phyloP scores from a whole-genome alignment of 371 early-diverging fungal genomes.

The Funneliformis caledonium region DNA sequence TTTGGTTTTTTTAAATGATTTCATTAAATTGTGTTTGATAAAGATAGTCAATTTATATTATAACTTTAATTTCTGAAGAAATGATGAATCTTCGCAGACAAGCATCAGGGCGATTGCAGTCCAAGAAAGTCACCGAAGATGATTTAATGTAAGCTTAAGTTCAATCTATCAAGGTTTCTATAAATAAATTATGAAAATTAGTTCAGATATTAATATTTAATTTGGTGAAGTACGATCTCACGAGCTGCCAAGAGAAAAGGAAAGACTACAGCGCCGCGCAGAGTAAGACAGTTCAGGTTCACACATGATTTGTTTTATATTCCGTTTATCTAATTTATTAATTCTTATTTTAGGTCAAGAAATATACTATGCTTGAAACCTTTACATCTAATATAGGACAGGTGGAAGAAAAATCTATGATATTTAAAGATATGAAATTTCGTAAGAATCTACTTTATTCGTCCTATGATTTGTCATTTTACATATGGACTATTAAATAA shows the following conservation, averaged over 20 bases:
- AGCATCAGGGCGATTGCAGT: slow-evolving; percentile 32
- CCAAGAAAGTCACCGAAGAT: slow-evolving; percentile 46
- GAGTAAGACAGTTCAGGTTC: not conserved
- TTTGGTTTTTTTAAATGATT: not conserved
- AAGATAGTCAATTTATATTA: not conserved
- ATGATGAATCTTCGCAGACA: slow-evolving; percentile 42
- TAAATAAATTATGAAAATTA: no score
- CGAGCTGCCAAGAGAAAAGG: not conserved
- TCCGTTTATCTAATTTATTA: no score
- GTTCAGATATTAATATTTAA: slow-evolving; percentile 12
- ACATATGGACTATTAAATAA: not conserved
- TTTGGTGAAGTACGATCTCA: not conserved
- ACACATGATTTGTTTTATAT: no score
- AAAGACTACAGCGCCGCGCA: not conserved
- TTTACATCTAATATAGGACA: slow-evolving; percentile 42
- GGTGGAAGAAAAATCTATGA: slow-evolving; percentile 44
- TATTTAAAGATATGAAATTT: slow-evolving; percentile 67
- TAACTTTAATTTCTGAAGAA: slow-evolving; percentile 11
- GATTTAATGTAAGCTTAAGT: slow-evolving; percentile 28
- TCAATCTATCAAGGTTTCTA: no score
- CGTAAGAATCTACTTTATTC: slow-evolving; percentile 48
- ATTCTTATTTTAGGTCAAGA: not conserved
- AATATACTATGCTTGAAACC: not conserved
- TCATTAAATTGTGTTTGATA: no score
- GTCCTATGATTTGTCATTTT: not conserved